Percentiles rank a stretch among this genome's conserved stretches.
These are phyloP conservation scores for Alternaria novae-zelandiae DNA, from an alignment of 2,329 filamentous ascomycete genomes.

Conservation along the genomic window DNA sequence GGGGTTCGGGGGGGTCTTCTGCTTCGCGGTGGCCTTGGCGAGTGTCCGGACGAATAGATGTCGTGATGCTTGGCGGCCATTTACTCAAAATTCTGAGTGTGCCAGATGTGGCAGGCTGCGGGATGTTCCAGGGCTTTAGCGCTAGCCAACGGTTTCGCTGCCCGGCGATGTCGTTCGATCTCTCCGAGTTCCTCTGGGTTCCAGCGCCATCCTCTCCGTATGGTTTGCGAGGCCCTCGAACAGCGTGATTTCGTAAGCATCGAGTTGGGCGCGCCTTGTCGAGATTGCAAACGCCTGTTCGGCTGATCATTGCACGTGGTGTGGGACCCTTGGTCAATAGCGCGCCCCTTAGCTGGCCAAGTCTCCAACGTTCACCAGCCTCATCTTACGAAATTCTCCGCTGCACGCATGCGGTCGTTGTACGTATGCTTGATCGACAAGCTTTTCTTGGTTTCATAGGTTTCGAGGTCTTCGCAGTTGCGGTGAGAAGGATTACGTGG, in stretches of 20 bases:
- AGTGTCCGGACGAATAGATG: background rate
- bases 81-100: background rate
- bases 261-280: background rate
- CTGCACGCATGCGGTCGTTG: background rate
- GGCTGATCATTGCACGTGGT: background rate
- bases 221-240: background rate
- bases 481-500: background rate
- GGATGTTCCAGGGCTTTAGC: background rate
- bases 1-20: background rate
- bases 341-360: background rate
- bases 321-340: background rate
- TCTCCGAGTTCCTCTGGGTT: background rate
- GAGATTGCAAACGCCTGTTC: slow-evolving; percentile 3
- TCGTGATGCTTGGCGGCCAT: background rate
- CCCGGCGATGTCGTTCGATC: background rate
- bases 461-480: background rate
- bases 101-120: background rate
- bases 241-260: background rate
- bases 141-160: background rate
- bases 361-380: background rate
- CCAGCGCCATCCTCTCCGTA: background rate
- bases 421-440: background rate
- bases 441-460: background rate
- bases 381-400: background rate
- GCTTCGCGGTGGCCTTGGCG: background rate